phyloP scores from a whole-genome alignment of 495 filamentous ascomycete genomes.

The Penicillium diatomitis region DNA sequence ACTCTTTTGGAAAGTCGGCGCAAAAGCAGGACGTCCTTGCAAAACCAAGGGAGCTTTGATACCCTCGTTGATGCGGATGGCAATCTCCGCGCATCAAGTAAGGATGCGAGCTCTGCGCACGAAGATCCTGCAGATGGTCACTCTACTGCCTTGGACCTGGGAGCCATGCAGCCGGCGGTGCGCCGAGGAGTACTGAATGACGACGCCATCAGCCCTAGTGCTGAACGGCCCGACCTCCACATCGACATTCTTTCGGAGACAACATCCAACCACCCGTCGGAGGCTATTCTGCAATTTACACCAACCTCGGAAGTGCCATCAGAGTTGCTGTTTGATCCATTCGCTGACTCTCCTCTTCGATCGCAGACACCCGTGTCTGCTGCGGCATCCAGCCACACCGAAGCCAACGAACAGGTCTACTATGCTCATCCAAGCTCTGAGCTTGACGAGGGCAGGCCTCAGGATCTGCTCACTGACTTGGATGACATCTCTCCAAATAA shows the following conservation, averaged over 20 bases:
- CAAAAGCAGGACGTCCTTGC: slow-evolving; percentile 11
- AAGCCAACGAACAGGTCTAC: slow-evolving; percentile 17
- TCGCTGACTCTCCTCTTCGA: slow-evolving; percentile 10
- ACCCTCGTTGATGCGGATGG: slow-evolving; percentile 47
- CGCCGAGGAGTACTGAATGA: slow-evolving; percentile 43
- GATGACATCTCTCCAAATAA: slow-evolving; percentile 5
- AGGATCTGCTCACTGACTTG: slow-evolving; percentile 7
- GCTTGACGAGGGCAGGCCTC: slow-evolving; percentile 22
- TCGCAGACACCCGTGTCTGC: slow-evolving; percentile 8
- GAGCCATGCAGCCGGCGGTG: slow-evolving; percentile 43
- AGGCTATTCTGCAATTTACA: slow-evolving; percentile 36
- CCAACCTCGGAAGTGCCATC: slow-evolving; percentile 36
- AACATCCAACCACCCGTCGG: slow-evolving; percentile 27
- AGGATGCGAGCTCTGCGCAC: slow-evolving; percentile 2
- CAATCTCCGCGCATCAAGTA: slow-evolving; percentile 21
- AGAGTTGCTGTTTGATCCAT: slow-evolving; percentile 15
- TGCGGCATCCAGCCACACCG: slow-evolving; percentile 25
- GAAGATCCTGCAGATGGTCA: slow-evolving; percentile 13
- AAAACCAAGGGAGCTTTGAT: slow-evolving; percentile 39
- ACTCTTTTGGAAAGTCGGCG: slow-evolving; percentile 31
- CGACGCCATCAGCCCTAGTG: slow-evolving; percentile 23
- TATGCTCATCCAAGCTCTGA: slow-evolving; percentile 28
- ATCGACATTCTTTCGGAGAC: slow-evolving; percentile 27
- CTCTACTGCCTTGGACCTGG: slow-evolving; percentile 39
- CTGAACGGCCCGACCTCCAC: slow-evolving; percentile 13